These are phyloP conservation scores for Starmera stellimalicola DNA, from an alignment of 1,139 yeast genomes.

Conservation along the genomic window DNA sequence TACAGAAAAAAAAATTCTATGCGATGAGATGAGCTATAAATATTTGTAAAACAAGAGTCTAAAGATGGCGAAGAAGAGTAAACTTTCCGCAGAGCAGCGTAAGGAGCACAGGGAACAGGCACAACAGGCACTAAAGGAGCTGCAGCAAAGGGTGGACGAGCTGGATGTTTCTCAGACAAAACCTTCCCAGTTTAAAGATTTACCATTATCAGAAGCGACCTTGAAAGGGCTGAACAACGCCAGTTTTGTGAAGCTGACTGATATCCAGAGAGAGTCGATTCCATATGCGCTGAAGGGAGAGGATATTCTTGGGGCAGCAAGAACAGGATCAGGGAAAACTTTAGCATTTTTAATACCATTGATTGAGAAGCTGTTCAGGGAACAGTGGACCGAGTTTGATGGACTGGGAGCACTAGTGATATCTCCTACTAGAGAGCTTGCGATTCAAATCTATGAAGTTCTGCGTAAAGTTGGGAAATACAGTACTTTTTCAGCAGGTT, in stretches of 20 bases:
- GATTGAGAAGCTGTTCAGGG: slow-evolving; percentile 59
- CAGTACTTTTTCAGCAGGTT: slow-evolving; percentile 81
- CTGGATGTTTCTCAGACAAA: slow-evolving; percentile 32
- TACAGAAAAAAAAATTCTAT: too few relatives aligned
- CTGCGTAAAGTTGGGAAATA: slow-evolving; percentile 73
- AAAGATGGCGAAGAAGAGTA: slow-evolving; percentile 33
- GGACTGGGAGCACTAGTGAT: slow-evolving; percentile 90
- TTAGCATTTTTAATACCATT: slow-evolving; percentile 85
- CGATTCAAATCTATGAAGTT: slow-evolving; percentile 90
- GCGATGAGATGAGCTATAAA: too few relatives aligned
- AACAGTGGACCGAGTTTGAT: slow-evolving; percentile 78
- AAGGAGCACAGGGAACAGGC: slow-evolving; percentile 32
- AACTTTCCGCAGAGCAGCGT: slow-evolving; percentile 30
- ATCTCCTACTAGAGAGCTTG: slow-evolving; percentile 91
- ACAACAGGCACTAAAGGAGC: slow-evolving; percentile 32
- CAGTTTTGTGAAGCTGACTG: slow-evolving; percentile 69
- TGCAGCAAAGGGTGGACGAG: slow-evolving; percentile 40
- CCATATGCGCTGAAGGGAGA: slow-evolving; percentile 70
- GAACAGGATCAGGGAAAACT: slow-evolving; percentile 96
- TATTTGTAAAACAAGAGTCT: too few relatives aligned
- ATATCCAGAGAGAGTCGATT: slow-evolving; percentile 74
- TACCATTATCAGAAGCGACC: slow-evolving; percentile 66
- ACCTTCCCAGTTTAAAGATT: slow-evolving; percentile 44
- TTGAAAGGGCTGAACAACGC: slow-evolving; percentile 65
- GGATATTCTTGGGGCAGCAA: slow-evolving; percentile 88